These are phyloP conservation scores for Beauveria asiatica DNA, from an alignment of 2,329 filamentous ascomycete genomes.

Conservation along the genomic window DNA sequence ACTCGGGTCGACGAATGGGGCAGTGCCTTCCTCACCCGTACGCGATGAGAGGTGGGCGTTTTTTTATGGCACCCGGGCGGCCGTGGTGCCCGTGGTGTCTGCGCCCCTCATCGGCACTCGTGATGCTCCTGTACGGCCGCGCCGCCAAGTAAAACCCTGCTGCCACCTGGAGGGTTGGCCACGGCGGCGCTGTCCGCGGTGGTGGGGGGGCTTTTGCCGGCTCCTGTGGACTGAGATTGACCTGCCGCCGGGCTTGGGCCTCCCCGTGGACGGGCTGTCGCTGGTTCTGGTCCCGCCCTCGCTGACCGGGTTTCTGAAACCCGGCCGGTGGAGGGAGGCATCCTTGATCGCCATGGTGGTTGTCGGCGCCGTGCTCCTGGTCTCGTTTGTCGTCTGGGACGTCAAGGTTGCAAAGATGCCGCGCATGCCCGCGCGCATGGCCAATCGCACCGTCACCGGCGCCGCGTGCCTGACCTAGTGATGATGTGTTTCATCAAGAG, in stretches of 20 bases:
- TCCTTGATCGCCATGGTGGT: slow-evolving; percentile 30
- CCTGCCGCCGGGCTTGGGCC: slow-evolving; percentile 21
- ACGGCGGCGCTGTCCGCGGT: background rate
- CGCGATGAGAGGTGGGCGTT: slow-evolving; percentile 32
- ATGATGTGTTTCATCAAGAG: slow-evolving; percentile 16
- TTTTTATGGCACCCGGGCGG: slow-evolving; percentile 33
- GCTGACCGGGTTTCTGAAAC: slow-evolving; percentile 26
- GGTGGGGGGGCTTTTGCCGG: slow-evolving; percentile 14
- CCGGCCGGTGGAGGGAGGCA: slow-evolving; percentile 21
- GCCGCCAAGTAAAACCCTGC: slow-evolving; percentile 10
- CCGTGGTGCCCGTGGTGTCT: slow-evolving; percentile 27
- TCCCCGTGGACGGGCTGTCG: slow-evolving; percentile 25
- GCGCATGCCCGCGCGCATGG: slow-evolving; percentile 30
- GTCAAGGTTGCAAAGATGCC: slow-evolving; percentile 27
- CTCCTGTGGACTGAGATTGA: slow-evolving; percentile 26
- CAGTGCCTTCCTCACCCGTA: slow-evolving; percentile 26
- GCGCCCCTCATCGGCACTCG: slow-evolving; percentile 22
- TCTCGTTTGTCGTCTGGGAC: slow-evolving; percentile 27
- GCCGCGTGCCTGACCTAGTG: slow-evolving; percentile 10
- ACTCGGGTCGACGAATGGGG: slow-evolving; percentile 24
- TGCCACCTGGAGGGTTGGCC: background rate
- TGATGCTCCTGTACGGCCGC: slow-evolving; percentile 25
- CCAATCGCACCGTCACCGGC: too few species aligned
- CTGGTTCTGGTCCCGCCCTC: slow-evolving; percentile 29
- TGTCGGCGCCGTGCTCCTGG: slow-evolving; percentile 22